A percentile compares a stretch with the other conserved stretches of the same genome.
Evolutionary conservation across 2,329 filamentous ascomycete genomes (phyloP).

Genomic region (Hypoxylon sp.): DNA sequence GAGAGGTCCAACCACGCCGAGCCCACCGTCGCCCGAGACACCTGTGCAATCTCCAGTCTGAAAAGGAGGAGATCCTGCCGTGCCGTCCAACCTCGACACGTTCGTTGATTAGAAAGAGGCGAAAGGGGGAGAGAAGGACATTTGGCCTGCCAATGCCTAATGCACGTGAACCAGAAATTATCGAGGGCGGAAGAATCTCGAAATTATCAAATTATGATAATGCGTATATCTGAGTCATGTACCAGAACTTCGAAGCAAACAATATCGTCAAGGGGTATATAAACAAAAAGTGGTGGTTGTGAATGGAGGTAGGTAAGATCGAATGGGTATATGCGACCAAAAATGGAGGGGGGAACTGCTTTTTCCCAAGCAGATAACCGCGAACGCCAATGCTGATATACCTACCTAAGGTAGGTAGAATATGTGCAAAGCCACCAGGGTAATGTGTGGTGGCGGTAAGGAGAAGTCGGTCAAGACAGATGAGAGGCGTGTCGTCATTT

Average conservation of each 20-base stretch:
- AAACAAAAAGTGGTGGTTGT: constrained; percentile 23
- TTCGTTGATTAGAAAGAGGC: constrained; percentile 15
- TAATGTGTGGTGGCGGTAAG: constrained; percentile 12
- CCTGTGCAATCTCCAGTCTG: not conserved
- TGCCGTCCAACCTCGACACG: constrained; percentile 4
- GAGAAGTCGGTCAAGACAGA: constrained; percentile 31
- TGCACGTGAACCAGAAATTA: constrained; percentile 7
- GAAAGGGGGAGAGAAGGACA: constrained; percentile 8
- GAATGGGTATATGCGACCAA: constrained; percentile 39
- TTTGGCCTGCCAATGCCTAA: constrained; percentile 15
- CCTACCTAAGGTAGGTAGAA: too few relatives aligned
- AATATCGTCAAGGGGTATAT: constrained; percentile 36
- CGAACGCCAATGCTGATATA: constrained; percentile 40
- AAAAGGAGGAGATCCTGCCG: not conserved
- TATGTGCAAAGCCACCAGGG: constrained; percentile 22
- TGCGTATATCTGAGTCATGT: constrained; percentile 25
- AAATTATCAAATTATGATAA: constrained; percentile 38
- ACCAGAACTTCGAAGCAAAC: constrained; percentile 15
- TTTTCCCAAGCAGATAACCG: constrained; percentile 28
- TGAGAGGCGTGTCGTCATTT: constrained; percentile 37
- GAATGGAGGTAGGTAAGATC: constrained; percentile 21
- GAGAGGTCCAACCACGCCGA: constrained; percentile 4
- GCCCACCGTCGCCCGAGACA: constrained; percentile 2
- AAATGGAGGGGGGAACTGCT: constrained; percentile 17
- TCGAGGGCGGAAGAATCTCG: not conserved